A percentile compares a stretch with the other conserved stretches of the same genome.
Conservation (phyloP, 1,139 yeast species). For the Yamadazyma diddensiae region DNA sequence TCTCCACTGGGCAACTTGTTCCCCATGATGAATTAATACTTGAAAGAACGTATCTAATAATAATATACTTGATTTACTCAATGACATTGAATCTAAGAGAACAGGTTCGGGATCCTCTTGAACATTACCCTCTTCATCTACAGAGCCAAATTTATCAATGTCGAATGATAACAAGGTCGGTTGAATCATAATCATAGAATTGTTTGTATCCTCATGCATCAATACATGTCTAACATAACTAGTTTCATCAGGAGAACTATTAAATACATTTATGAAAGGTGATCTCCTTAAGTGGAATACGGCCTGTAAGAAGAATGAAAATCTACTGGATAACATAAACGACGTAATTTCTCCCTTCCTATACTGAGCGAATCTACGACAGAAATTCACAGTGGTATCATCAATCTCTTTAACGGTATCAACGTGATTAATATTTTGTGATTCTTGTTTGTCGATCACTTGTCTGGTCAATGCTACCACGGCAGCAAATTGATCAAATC, state of each 20-base stretch:
- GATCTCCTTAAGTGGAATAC: slow-evolving; percentile 71
- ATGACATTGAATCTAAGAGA: slow-evolving; percentile 63
- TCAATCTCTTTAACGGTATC: slow-evolving; percentile 87
- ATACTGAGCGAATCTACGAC: slow-evolving; percentile 86
- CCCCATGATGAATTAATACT: slow-evolving; percentile 66
- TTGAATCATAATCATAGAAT: slow-evolving; percentile 71
- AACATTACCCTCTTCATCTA: slow-evolving; percentile 41
- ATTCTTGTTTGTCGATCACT: slow-evolving; percentile 44
- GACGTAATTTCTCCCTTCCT: slow-evolving; percentile 72
- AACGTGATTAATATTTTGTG: slow-evolving; percentile 55
- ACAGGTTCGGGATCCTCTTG: slow-evolving; percentile 54
- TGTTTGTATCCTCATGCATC: slow-evolving; percentile 63
- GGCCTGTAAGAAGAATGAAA: slow-evolving; percentile 75
- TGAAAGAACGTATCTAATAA: slow-evolving; percentile 76
- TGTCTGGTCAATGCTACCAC: slow-evolving; percentile 59
- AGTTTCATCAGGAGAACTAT: slow-evolving; percentile 79
- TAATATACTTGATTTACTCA: slow-evolving; percentile 58
- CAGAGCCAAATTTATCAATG: slow-evolving; percentile 46
- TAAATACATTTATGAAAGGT: slow-evolving; percentile 66
- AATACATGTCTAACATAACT: slow-evolving; percentile 65
- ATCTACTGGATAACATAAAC: slow-evolving; percentile 74
- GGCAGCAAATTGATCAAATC: slow-evolving; percentile 72
- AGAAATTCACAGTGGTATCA: slow-evolving; percentile 75
- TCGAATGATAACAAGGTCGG: slow-evolving; percentile 69
- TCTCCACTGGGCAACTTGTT: slow-evolving; percentile 68